Conservation (phyloP, 139 green algal genomes). For the Tetradesmus obliquus region DNA sequence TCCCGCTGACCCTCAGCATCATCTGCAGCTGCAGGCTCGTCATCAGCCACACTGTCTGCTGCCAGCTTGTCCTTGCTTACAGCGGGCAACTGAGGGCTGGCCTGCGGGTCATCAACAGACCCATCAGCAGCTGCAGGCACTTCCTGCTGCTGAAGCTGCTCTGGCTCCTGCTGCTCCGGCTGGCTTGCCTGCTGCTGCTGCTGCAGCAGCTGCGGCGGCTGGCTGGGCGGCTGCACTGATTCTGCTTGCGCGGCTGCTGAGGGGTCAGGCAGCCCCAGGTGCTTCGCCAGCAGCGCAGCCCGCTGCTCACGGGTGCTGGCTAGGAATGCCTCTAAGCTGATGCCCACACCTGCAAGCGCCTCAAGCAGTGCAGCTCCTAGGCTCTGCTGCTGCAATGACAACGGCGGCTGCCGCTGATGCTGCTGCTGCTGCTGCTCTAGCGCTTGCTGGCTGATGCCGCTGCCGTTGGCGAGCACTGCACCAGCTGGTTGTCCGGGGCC, state of each 20-base stretch:
- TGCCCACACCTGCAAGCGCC: not conserved
- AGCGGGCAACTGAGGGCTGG: not conserved
- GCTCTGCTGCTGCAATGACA: not conserved
- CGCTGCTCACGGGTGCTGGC: not conserved
- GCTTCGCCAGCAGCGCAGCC: not conserved
- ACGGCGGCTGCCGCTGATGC: constrained; percentile 2
- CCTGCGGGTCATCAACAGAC: not conserved
- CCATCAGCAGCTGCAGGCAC: not conserved
- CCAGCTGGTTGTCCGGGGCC: not conserved
- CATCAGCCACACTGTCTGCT: not conserved
- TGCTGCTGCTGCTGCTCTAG: constrained; percentile 1
- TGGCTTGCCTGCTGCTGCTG: constrained; percentile 9
- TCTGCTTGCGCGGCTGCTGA: not conserved
- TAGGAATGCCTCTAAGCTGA: not conserved
- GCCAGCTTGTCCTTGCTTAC: not conserved
- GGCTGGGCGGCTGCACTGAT: not conserved
- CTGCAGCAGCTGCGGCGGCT: not conserved
- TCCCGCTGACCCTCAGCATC: not conserved
- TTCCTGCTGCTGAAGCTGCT: constrained; percentile 12
- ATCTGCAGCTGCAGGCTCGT: not conserved
- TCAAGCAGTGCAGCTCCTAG: not conserved
- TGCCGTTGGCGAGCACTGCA: not conserved
- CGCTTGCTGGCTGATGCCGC: not conserved
- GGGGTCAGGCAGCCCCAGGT: not conserved
- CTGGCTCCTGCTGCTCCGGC: not conserved